Evolutionary conservation across 768 basidiomycete genomes (phyloP).

Genomic region (Auriscalpium vulgare): DNA sequence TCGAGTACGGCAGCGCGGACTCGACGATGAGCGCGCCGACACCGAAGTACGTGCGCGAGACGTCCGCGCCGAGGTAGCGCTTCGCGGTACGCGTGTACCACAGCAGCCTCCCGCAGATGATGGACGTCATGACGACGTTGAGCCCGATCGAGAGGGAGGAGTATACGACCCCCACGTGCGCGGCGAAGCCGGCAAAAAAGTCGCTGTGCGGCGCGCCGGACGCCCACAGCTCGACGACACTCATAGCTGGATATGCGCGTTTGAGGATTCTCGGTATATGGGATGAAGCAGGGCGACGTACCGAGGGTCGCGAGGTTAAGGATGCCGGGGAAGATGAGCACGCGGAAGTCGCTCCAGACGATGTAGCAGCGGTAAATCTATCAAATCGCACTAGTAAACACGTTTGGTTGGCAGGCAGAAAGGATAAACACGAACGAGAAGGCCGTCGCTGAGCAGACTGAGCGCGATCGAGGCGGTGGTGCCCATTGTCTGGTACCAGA

Average conservation of each 20-base stretch:
- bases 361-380: background rate
- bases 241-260: background rate
- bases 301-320: conserved; percentile 7
- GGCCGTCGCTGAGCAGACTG: conserved; percentile 29
- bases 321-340: background rate
- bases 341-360: background rate
- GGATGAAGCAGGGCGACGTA: too few relatives aligned
- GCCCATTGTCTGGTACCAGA: conserved; percentile 27
- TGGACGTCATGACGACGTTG: background rate
- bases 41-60: background rate
- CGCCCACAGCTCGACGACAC: background rate
- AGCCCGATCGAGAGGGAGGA: background rate
- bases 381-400: background rate
- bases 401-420: background rate
- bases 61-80: background rate
- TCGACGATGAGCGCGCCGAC: background rate
- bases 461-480: conserved; percentile 16
- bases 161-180: background rate
- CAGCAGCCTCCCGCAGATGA: background rate
- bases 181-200: background rate
- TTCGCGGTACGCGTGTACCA: background rate
- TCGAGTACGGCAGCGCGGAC: background rate
- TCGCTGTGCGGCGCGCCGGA: background rate
- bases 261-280: conserved; percentile 4
- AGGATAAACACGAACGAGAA: conserved; percentile 19